Base-by-base conservation (phyloP, 306 rosid genomes). In the Lupinus albus region DNA sequence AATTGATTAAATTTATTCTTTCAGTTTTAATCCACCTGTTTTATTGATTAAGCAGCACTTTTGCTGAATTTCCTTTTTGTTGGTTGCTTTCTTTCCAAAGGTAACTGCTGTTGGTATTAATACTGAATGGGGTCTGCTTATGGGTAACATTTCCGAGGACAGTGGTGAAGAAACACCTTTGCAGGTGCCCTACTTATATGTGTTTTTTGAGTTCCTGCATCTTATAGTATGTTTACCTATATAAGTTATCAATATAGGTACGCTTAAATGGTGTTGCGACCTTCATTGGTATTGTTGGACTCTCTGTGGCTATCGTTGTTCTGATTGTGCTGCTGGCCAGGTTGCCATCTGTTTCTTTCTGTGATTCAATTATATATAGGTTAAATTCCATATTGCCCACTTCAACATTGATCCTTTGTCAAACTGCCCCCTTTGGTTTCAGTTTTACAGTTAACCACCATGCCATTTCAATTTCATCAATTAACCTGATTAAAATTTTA, bases 121-220 rank as follows among this genome's bases (percentile, higher is more conserved):
- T 82, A 92, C 97, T 46, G 97, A 92, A 76, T 89, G 96, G 96
- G 97, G 97, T 57, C 79, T 92, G 78, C 88, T 92, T 32, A 92
- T 92, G 97, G 88, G 96, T 75, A 89, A 89, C 84, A 89, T 92
- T 77, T 87, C 97, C 6, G 96, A 92, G 69, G 96, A 92, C 77
- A 85, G 68, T 49, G 97, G 96, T 64, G 96, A 92, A 77, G 97
- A 92, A 84, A 92, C 97, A 61, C 97, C 96, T 25, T 87, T 92
- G 90, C 97, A 92, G 95, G 97, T 89, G 21, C 28, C 79, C 25
- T 59, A 42, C 54, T 11, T 20, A 4, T 54, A 2, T 42, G 36
- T 67, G 52, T 4, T 7, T 25, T 72, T 18, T 53, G 28, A 39
- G 14, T 28, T 55, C 41, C 6, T 39, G 12, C 11, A 25, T 32